Percentiles rank a stretch among this genome's conserved stretches.
phyloP scores from a whole-genome alignment of 306 rosid species.

The Malus orientalis region DNA sequence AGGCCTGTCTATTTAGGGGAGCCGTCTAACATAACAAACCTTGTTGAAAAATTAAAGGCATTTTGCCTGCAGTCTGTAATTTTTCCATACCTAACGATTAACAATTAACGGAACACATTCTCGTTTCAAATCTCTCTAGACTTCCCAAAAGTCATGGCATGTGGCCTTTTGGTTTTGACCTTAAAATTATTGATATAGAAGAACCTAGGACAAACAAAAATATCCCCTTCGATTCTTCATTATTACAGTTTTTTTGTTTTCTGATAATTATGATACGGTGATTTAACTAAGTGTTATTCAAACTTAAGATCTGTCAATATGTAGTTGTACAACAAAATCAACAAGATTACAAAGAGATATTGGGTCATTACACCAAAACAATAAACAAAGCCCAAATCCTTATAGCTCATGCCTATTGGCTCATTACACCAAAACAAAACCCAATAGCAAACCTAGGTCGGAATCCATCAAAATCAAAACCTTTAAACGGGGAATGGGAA shows the following conservation, averaged over 20 bases:
- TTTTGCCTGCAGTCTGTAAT: not conserved
- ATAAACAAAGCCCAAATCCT: too few species aligned
- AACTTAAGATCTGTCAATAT: not conserved
- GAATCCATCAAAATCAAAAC: not conserved
- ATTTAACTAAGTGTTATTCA: too few species aligned
- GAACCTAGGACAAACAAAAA: not conserved
- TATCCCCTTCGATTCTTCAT: not conserved
- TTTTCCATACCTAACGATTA: not conserved
- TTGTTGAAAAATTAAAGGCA: conserved; percentile 19
- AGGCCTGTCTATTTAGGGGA: not conserved
- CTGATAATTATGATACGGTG: not conserved
- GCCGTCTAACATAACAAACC: conserved; percentile 29
- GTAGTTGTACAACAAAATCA: not conserved
- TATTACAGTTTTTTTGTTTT: not conserved
- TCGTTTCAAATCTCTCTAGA: not conserved
- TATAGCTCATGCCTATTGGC: too few species aligned
- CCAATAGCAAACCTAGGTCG: not conserved
- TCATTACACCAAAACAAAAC: too few species aligned
- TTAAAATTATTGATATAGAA: not conserved
- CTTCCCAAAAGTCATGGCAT: not conserved
- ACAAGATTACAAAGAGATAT: not conserved
- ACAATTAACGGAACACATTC: not conserved
- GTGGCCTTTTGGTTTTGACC: not conserved
- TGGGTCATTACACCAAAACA: too few species aligned
- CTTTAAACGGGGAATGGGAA: not conserved